phyloP scores from a whole-genome alignment of 2,329 filamentous ascomycete species.

The Neofusicoccum cordaticola region DNA sequence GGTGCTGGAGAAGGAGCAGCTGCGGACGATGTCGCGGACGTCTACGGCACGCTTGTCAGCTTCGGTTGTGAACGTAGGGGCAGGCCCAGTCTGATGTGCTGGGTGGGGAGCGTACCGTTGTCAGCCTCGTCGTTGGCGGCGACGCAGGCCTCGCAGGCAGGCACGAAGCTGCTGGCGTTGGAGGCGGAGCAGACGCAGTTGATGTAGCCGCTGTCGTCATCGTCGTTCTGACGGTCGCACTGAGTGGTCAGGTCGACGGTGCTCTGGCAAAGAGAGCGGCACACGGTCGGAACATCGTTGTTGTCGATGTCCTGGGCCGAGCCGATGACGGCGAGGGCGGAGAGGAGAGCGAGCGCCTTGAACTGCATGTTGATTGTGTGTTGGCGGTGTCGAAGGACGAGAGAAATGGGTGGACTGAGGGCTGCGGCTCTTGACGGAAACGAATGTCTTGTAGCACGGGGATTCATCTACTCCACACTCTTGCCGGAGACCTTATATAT shows the following conservation, averaged over 20 bases:
- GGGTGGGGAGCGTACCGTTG: constrained; percentile 20
- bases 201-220: constrained; percentile 25
- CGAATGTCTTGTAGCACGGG: not conserved
- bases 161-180: constrained; percentile 26
- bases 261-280: constrained; percentile 27
- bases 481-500: not conserved
- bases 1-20: constrained; percentile 30
- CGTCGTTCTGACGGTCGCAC: constrained; percentile 27
- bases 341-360: constrained; percentile 3
- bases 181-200: constrained; percentile 31
- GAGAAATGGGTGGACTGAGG: not conserved
- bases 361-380: not conserved
- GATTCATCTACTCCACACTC: not conserved
- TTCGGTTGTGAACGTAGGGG: not conserved
- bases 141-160: constrained; percentile 32
- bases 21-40: constrained; percentile 28
- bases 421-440: not conserved
- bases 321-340: not conserved
- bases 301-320: constrained; percentile 26
- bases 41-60: constrained; percentile 20
- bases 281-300: constrained; percentile 30
- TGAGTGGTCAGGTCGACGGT: constrained; percentile 25
- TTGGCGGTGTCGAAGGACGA: not conserved
- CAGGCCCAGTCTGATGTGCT: not conserved
- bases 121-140: constrained; percentile 26